Evolutionary conservation across 2,329 filamentous ascomycete species (phyloP).

Genomic region (Allantophomopsis lycopodina): DNA sequence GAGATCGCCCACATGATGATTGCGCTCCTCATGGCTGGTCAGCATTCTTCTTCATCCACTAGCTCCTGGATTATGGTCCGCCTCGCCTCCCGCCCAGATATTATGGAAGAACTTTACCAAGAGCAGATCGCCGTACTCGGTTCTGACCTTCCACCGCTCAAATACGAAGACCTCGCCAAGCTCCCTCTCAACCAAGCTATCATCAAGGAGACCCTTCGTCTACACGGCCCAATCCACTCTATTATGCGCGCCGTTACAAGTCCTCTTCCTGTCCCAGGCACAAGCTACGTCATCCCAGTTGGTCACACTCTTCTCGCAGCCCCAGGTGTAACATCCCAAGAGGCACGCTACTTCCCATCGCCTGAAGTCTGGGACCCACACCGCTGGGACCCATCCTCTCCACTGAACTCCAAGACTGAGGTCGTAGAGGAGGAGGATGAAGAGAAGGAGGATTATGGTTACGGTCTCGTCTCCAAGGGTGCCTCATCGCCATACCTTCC

Average conservation of each 20-base stretch:
- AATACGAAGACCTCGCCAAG: constrained; percentile 64
- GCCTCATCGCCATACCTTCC: constrained; percentile 82
- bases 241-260: constrained; percentile 88
- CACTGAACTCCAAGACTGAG: constrained; percentile 35
- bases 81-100: constrained; percentile 62
- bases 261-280: constrained; percentile 72
- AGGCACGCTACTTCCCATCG: constrained; percentile 66
- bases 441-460: constrained; percentile 85
- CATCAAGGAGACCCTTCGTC: constrained; percentile 81
- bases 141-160: constrained; percentile 57
- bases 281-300: constrained; percentile 69
- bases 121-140: constrained; percentile 70
- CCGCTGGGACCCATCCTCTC: constrained; percentile 55
- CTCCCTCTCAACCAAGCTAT: constrained; percentile 73
- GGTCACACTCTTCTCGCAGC: constrained; percentile 73
- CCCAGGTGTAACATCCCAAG: constrained; percentile 66
- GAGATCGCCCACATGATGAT: constrained; percentile 93
- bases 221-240: constrained; percentile 88
- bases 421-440: constrained; percentile 39
- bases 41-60: constrained; percentile 78
- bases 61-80: constrained; percentile 76
- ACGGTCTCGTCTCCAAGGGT: constrained; percentile 85
- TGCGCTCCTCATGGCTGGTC: constrained; percentile 80
- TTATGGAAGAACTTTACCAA: constrained; percentile 68
- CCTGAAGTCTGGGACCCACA: constrained; percentile 79